Percentiles rank a stretch among this genome's conserved stretches.
phyloP scores from a whole-genome alignment of 352 stramenopile species.

The Globisporangium spiculum region DNA sequence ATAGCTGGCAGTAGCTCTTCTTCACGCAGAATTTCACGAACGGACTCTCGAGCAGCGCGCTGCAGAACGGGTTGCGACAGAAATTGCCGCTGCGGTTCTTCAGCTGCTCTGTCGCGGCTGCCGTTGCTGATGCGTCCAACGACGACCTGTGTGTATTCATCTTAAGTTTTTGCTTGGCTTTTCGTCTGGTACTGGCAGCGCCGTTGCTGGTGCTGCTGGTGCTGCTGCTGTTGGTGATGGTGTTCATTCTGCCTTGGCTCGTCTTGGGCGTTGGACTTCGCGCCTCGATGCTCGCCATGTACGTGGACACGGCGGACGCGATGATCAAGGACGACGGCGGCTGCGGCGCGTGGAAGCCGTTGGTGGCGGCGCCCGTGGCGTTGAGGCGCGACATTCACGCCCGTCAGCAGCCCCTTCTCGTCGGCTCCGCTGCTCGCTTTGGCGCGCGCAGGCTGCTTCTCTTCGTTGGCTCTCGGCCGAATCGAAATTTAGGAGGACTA shows the following conservation, averaged over 20 bases:
- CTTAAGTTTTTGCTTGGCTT: conserved; percentile 10
- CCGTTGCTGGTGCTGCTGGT: not conserved
- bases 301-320: conserved; percentile 14
- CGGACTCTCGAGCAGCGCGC: conserved; percentile 34
- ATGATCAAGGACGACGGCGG: conserved; percentile 7
- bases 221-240: not conserved
- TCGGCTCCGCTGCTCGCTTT: not conserved
- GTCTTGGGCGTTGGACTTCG: conserved; percentile 3
- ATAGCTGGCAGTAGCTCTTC: conserved; percentile 49
- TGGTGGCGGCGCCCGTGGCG: not conserved
- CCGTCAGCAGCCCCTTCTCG: not conserved
- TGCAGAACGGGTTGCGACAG: conserved; percentile 59
- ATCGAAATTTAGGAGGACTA: not conserved
- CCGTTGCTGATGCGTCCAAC: not conserved
- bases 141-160: not conserved
- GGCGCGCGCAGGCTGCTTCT: not conserved
- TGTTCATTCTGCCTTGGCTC: not conserved
- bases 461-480: not conserved
- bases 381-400: conserved; percentile 1
- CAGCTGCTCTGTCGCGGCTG: conserved; percentile 1
- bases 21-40: conserved; percentile 45
- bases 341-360: not conserved
- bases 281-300: conserved; percentile 14
- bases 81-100: conserved; percentile 12
- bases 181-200: not conserved